Evolutionary conservation across 768 basidiomycete species (phyloP).

Genomic region (Amanita brunnescens): DNA sequence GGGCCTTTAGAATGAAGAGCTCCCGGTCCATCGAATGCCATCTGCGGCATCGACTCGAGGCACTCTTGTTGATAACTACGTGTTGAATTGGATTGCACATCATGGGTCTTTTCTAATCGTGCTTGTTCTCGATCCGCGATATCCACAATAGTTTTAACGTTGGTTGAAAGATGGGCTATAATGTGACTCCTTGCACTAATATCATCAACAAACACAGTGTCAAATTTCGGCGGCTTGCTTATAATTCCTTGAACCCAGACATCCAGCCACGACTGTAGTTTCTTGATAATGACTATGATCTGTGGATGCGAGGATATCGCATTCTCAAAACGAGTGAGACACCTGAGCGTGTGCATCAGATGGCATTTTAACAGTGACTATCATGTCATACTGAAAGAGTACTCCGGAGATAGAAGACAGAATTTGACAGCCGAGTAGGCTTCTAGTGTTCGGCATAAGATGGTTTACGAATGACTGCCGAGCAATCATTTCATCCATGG

Average conservation of each 20-base stretch:
- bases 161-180: slow-evolving; percentile 25
- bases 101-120: slow-evolving; percentile 18
- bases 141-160: slow-evolving; percentile 26
- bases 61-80: slow-evolving; percentile 20
- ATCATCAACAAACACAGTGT: slow-evolving; percentile 29
- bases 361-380: slow-evolving; percentile 10
- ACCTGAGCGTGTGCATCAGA: slow-evolving; percentile 24
- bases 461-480: slow-evolving; percentile 27
- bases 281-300: slow-evolving; percentile 30
- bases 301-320: slow-evolving; percentile 37
- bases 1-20: slow-evolving; percentile 36
- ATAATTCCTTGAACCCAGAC: slow-evolving; percentile 37
- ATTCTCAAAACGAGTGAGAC: slow-evolving; percentile 50
- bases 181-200: slow-evolving; percentile 28
- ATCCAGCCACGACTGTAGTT: slow-evolving; percentile 37
- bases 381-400: slow-evolving; percentile 39
- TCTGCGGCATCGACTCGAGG: slow-evolving; percentile 27
- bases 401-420: slow-evolving; percentile 38
- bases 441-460: not conserved
- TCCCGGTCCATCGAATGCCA: slow-evolving; percentile 49
- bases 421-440: slow-evolving; percentile 29
- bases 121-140: slow-evolving; percentile 46
- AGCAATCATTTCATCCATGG: slow-evolving; percentile 29
- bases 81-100: not conserved
- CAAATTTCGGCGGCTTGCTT: slow-evolving; percentile 30